These are phyloP conservation scores for Pseudogymnoascus sp. DNA, from an alignment of 2,329 filamentous ascomycete genomes.

Conservation along the genomic window DNA sequence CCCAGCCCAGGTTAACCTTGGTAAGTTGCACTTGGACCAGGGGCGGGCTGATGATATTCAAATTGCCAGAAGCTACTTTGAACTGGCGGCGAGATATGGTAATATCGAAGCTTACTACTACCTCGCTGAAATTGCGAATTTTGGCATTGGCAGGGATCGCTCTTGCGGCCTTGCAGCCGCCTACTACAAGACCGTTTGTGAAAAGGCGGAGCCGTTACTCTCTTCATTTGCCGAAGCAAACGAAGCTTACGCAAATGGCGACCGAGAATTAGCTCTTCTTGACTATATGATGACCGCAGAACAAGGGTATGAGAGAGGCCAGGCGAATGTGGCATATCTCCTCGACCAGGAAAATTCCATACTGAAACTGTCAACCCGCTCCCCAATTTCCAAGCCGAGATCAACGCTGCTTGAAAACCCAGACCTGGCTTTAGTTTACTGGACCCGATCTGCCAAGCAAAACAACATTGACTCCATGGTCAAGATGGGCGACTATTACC, in stretches of 20 bases:
- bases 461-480: conserved; percentile 88
- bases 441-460: conserved; percentile 90
- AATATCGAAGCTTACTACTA: conserved; percentile 69
- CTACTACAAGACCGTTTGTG: conserved; percentile 59
- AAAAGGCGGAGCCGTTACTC: conserved; percentile 48
- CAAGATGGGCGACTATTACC: conserved; percentile 98
- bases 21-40: conserved; percentile 63
- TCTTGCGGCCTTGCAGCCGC: conserved; percentile 59
- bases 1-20: conserved; percentile 58
- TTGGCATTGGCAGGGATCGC: conserved; percentile 57
- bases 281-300: conserved; percentile 67
- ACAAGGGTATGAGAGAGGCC: conserved; percentile 63
- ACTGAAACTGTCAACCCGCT: conserved; percentile 36
- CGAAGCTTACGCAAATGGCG: conserved; percentile 54
- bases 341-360: conserved; percentile 56
- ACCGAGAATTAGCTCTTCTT: conserved; percentile 57
- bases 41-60: conserved; percentile 39
- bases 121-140: conserved; percentile 60
- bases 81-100: conserved; percentile 59
- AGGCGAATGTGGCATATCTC: conserved; percentile 66
- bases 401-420: conserved; percentile 47
- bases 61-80: conserved; percentile 58
- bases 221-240: conserved; percentile 62
- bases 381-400: conserved; percentile 30
- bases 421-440: conserved; percentile 64